Evolutionary conservation across 2,329 filamentous ascomycete genomes (phyloP), one percentile per base, ranked within the genome.

Genomic region (Neonectria hederae): DNA sequence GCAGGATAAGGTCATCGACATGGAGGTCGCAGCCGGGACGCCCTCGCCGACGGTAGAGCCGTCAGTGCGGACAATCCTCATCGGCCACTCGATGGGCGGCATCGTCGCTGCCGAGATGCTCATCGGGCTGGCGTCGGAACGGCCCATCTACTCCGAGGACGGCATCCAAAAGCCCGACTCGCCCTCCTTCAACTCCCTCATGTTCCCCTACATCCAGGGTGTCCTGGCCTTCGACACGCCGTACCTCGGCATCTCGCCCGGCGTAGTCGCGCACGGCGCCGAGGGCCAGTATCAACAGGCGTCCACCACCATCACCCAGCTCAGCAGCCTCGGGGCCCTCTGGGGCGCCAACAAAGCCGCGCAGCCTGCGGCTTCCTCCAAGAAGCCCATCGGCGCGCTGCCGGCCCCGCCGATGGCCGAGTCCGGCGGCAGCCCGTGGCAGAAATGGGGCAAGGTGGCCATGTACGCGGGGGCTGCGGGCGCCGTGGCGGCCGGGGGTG

Each of bases 171-270:
- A 81, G 69, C 62, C 72, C 1, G 73, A 78, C 53, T 68, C 71
- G 40, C 72, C 74, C 42, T 65, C 77, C 21, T 81, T 87, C 64
- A 90, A 86, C 73, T 79, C 81, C 32, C 88, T 97, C 76, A 95
- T 97, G 91, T 98, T 98, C 77, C 95, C 95, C 1, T 95, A 94
- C 78, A 89, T 98, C 69, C 92, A 95, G 79, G 95, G 92, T 69
- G 88, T 98, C 26, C 86, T 98, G 52, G 93, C 94, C 54, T 97
- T 97, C 76, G 95, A 98, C 80, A 99, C 96, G 1, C 96, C 96
- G 1, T 99, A 92, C 77, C 86, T 96, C 1, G 92, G 92, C 62
- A 93, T 94, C 68, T 88, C 90, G 22, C 92, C 92, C 0, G 91
- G 92, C 26, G 91, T 96, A 2, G 90, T 96, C n/a, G 92, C 92